Evolutionary conservation across 805 yeast genomes (phyloP).

Genomic region (Metschnikowia baotianmanensis): DNA sequence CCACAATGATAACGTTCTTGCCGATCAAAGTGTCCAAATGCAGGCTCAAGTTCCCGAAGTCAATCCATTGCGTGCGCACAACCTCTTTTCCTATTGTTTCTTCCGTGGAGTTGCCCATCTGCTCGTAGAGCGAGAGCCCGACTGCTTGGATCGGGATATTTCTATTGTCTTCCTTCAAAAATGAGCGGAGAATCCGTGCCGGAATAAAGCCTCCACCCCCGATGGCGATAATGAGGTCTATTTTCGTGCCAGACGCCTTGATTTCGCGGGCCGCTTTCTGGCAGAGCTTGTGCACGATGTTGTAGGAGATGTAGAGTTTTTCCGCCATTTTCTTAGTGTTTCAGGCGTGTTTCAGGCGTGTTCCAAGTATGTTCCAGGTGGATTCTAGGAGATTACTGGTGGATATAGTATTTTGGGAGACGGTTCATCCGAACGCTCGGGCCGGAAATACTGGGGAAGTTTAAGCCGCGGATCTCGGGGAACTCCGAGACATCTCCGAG

Average conservation of each 20-base stretch:
- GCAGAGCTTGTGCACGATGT: slow-evolving; percentile 74
- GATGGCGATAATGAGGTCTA: slow-evolving; percentile 20
- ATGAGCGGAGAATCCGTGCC: slow-evolving; percentile 20
- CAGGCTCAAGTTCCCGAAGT: slow-evolving; percentile 50
- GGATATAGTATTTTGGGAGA: too few species aligned
- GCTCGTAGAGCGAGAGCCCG: slow-evolving; percentile 21
- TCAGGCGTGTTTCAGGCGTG: neutral
- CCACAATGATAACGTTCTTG: slow-evolving; percentile 70
- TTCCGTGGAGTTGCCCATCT: slow-evolving; percentile 26
- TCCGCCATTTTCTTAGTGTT: slow-evolving; percentile 9
- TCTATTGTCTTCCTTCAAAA: slow-evolving; percentile 14
- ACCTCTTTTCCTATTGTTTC: slow-evolving; percentile 45
- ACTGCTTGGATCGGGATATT: slow-evolving; percentile 22
- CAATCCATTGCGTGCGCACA: slow-evolving; percentile 81
- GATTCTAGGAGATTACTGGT: too few species aligned
- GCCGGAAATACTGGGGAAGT: neutral
- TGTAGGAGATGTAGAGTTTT: slow-evolving; percentile 67
- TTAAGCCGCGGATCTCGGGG: neutral
- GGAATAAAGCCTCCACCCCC: slow-evolving; percentile 22
- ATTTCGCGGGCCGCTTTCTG: slow-evolving; percentile 59
- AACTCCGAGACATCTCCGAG: neutral
- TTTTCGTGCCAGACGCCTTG: slow-evolving; percentile 31
- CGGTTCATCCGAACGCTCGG: too few species aligned
- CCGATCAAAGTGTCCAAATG: slow-evolving; percentile 61
- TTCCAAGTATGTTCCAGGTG: too few species aligned